Evolutionary conservation across 352 stramenopile genomes (phyloP).

Genomic region (Pythium guiyangense): DNA sequence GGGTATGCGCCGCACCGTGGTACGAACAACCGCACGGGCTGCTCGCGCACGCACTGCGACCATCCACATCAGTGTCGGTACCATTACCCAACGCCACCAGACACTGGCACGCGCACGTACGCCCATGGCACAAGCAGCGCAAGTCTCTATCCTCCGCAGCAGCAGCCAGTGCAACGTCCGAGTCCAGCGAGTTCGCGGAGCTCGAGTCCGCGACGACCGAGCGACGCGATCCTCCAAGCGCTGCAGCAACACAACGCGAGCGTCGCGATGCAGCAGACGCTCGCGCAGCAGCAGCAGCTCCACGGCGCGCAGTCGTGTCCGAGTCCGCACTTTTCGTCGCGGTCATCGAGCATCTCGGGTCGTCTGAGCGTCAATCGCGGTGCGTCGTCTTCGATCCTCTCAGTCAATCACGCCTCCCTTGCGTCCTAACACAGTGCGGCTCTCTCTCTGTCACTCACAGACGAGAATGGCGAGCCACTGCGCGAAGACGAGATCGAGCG

Average conservation of each 20-base stretch:
- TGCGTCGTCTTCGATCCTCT: too few relatives aligned
- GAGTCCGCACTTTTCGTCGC: constrained; percentile 63
- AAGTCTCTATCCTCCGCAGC: too few relatives aligned
- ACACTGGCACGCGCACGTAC: constrained; percentile 1
- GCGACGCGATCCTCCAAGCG: constrained; percentile 25
- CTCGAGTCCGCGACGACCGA: constrained; percentile 25
- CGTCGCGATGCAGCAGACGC: constrained; percentile 23
- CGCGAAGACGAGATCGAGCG: constrained; percentile 38
- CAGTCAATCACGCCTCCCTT: too few relatives aligned
- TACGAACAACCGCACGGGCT: too few relatives aligned
- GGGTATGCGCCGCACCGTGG: too few relatives aligned
- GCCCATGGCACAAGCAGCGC: not conserved
- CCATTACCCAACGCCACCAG: constrained; percentile 1
- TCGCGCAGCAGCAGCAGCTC: constrained; percentile 5
- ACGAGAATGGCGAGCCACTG: constrained; percentile 10
- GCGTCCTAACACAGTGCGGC: too few relatives aligned
- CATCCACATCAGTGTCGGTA: constrained; percentile 3
- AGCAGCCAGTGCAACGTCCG: not conserved
- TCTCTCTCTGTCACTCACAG: constrained; percentile 8
- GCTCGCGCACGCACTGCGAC: not conserved
- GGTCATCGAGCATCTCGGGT: constrained; percentile 52
- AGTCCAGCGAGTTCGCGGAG: constrained; percentile 9
- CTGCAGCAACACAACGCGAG: constrained; percentile 15
- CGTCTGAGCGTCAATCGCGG: constrained; percentile 48
- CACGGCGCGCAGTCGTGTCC: constrained; percentile 22